Percentiles rank a stretch among this genome's conserved stretches.
Evolutionary conservation across 2,329 filamentous ascomycete species (phyloP).

Genomic region (Fusarium beomiforme): DNA sequence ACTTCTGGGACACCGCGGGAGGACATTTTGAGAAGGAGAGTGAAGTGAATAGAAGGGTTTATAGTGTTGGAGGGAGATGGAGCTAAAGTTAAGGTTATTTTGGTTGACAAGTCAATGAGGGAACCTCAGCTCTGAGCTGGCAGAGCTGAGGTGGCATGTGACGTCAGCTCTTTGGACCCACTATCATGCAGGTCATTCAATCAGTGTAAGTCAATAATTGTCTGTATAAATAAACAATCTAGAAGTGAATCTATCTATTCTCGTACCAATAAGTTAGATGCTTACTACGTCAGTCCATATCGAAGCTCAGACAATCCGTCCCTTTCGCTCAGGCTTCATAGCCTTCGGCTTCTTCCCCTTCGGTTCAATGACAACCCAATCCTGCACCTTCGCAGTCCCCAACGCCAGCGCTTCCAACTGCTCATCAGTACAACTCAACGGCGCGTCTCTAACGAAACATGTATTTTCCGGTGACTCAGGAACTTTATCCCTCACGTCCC

Average conservation of each 20-base stretch:
- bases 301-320: background rate
- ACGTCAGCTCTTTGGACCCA: constrained; percentile 22
- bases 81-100: constrained; percentile 13
- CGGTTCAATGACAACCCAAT: constrained; percentile 33
- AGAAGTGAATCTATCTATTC: background rate
- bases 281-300: background rate
- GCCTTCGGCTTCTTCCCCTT: constrained; percentile 1
- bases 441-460: constrained; percentile 64
- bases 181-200: background rate
- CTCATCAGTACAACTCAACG: constrained; percentile 52
- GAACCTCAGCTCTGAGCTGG: constrained; percentile 7
- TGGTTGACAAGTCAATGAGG: no score
- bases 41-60: no score
- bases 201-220: background rate
- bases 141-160: constrained; percentile 17
- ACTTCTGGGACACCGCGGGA: constrained; percentile 54
- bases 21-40: constrained; percentile 43
- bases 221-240: background rate
- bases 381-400: constrained; percentile 30
- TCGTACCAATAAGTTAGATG: background rate
- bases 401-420: constrained; percentile 31
- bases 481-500: constrained; percentile 62
- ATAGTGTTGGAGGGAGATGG: background rate
- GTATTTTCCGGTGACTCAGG: constrained; percentile 57
- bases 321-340: background rate